Conservation (phyloP, 1,284 basidiomycete species). For the Heliocybe sulcata region DNA sequence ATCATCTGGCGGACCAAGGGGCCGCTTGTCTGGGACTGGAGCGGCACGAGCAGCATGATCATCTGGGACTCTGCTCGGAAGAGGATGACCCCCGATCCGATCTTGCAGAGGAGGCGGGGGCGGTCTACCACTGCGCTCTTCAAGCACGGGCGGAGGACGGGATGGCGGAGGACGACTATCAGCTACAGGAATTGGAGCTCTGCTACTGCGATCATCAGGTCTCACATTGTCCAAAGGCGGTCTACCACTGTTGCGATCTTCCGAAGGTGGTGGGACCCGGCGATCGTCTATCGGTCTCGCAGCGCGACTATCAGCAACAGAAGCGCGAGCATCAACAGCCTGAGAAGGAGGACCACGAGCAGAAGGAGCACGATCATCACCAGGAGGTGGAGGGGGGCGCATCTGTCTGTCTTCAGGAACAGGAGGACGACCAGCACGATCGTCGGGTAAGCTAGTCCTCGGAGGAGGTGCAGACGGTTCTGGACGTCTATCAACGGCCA, state of each 20-base stretch:
- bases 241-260: background rate
- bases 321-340: background rate
- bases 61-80: background rate
- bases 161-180: background rate
- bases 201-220: background rate
- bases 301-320: background rate
- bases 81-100: background rate
- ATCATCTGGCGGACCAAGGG: background rate
- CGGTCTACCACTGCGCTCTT: background rate
- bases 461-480: background rate
- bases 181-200: background rate
- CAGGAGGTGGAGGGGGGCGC: constrained; percentile 8
- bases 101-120: background rate
- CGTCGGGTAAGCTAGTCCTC: background rate
- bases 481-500: constrained; percentile 1
- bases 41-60: background rate
- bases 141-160: background rate
- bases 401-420: constrained; percentile 12
- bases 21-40: background rate
- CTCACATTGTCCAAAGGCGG: background rate
- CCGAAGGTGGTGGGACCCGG: background rate
- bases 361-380: constrained; percentile 11
- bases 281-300: background rate
- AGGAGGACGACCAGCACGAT: constrained; percentile 11
- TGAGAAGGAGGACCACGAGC: constrained; percentile 1